Conservation (phyloP, 257 asterid genomes). For the Capsicum rhomboideum region DNA sequence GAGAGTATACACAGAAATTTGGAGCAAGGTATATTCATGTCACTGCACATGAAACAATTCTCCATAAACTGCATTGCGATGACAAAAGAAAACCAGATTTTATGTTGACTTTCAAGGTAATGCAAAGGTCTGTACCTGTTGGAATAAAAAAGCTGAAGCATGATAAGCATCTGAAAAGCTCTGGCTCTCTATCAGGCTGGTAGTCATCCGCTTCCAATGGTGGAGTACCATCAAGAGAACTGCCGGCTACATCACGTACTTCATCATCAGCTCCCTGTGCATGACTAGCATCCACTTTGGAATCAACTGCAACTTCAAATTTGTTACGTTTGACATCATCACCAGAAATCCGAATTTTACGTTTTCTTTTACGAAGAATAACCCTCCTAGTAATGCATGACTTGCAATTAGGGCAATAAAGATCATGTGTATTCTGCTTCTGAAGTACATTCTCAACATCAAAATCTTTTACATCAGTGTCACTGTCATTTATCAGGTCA, state of each 20-base stretch:
- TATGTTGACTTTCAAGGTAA: neutral
- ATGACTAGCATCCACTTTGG: slow-evolving; percentile 5
- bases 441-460: slow-evolving; percentile 60
- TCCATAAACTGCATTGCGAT: neutral
- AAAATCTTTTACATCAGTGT: slow-evolving; percentile 29
- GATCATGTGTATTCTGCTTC: slow-evolving; percentile 72
- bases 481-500: slow-evolving; percentile 37
- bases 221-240: slow-evolving; percentile 19
- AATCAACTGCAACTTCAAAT: slow-evolving; percentile 15
- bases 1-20: neutral
- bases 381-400: slow-evolving; percentile 86
- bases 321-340: slow-evolving; percentile 47
- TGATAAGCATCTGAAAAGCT: slow-evolving; percentile 79
- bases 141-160: slow-evolving; percentile 91
- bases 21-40: neutral
- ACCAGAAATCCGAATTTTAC: slow-evolving; percentile 25
- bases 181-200: slow-evolving; percentile 40
- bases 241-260: slow-evolving; percentile 14
- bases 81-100: neutral
- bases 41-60: neutral
- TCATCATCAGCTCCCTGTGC: slow-evolving; percentile 13
- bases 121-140: slow-evolving; percentile 31
- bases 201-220: slow-evolving; percentile 15
- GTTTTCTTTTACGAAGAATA: slow-evolving; percentile 80
- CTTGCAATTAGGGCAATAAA: slow-evolving; percentile 87